Evolutionary conservation across 345 rosid species (phyloP).

Genomic region (Acer campestre): DNA sequence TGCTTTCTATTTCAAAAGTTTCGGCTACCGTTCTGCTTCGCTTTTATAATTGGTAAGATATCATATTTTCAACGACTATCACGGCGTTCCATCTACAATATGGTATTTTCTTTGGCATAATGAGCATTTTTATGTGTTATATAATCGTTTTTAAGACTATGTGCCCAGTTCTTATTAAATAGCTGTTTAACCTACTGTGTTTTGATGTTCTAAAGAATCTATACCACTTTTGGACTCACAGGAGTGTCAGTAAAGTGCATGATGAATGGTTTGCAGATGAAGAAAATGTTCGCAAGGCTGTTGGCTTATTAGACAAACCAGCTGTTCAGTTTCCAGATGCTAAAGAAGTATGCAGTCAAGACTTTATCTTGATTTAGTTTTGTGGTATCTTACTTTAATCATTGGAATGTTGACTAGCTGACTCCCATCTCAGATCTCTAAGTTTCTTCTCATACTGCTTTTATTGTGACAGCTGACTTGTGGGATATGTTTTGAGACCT

Average conservation of each 20-base stretch:
- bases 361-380: not conserved
- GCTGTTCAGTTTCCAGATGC: conserved; percentile 42
- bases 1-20: conserved; percentile 60
- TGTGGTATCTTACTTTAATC: not conserved
- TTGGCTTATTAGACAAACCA: conserved; percentile 68
- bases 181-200: not conserved
- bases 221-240: conserved; percentile 25
- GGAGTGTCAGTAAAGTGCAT: conserved; percentile 80
- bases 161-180: not conserved
- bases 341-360: conserved; percentile 46
- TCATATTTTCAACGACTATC: not conserved
- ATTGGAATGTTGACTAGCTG: not conserved
- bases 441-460: conserved; percentile 12
- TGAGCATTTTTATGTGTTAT: not conserved
- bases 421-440: not conserved
- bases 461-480: conserved; percentile 56
- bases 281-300: conserved; percentile 63
- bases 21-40: conserved; percentile 63
- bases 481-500: conserved; percentile 75
- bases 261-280: conserved; percentile 97
- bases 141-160: not conserved
- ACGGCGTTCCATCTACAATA: not conserved
- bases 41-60: conserved; percentile 62
- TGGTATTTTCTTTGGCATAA: not conserved
- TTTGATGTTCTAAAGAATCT: conserved; percentile 8